Evolutionary conservation across 1,139 yeast genomes (phyloP), one percentile per base, ranked within the genome.

Genomic region (Geotrichum carabidarum): DNA sequence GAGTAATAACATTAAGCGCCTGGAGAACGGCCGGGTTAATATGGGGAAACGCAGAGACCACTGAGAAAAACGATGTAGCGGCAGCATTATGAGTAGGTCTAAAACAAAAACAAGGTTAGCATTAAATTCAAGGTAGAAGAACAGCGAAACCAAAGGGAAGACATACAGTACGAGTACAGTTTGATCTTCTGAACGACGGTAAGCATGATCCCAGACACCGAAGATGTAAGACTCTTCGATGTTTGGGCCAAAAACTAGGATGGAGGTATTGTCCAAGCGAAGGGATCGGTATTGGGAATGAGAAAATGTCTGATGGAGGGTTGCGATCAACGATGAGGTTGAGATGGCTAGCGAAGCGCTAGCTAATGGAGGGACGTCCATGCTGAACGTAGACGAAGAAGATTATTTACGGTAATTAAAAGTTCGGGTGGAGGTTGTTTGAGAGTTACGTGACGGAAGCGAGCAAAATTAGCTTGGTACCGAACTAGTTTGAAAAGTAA

Each of bases 131-230:
- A 30, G 8, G 31, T 14, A 40, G 34, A 1, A 32, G 12, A 9
- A 32, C 32, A 15, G 12, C 14, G 22, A 43, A 32, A 32, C 15
- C 32, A 22, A 18, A 37, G 17, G 18, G 31, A 34, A 9, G n/a
- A 65, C 68, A 58, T 61, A 65, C 69, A 64, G 57, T 7, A 73
- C 60, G 38, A 73, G 57, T n/a, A 73, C 58, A 22, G 74, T 67
- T 59, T 73, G 76, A 56, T 73, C 75, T 58, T 73, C 77, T 4
- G 70, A 66, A 27, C 75, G 65, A 37, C 69, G 62, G 51, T 65
- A 63, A 4, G 76, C 75, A 58, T 73, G 77, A 47, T 68, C 71
- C 74, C 76, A 72, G 14, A 72, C 61, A 8, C 67, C 59, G 7
- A 67, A 60, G 27, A 72, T 58, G 40, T 71, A 67, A 17, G 69